Conservation (phyloP, 495 filamentous ascomycete species). For the Glarea lozoyensis region DNA sequence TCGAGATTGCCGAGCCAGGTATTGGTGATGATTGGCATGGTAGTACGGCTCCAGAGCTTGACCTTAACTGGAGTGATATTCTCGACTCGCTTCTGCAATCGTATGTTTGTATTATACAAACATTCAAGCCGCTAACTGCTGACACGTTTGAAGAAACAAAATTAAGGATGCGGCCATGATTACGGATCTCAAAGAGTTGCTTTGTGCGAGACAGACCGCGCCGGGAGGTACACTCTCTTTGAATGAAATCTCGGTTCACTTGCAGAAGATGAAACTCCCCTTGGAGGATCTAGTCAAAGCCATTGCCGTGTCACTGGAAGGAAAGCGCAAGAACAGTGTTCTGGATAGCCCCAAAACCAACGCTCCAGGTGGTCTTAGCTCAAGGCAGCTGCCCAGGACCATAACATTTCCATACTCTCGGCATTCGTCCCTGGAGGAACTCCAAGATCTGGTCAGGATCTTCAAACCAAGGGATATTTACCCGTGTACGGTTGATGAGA, state of each 20-base stretch:
- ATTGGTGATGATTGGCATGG: constrained; percentile 76
- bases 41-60: constrained; percentile 57
- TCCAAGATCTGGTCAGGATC: constrained; percentile 57
- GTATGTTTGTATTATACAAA: constrained; percentile 28
- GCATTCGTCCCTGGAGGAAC: constrained; percentile 78
- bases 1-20: constrained; percentile 61
- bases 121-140: neutral
- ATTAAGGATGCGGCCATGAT: constrained; percentile 18
- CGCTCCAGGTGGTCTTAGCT: too few species aligned
- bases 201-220: constrained; percentile 18
- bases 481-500: constrained; percentile 70
- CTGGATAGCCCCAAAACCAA: too few species aligned
- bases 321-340: constrained; percentile 7
- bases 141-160: constrained; percentile 8
- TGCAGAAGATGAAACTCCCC: constrained; percentile 31
- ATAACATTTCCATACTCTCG: constrained; percentile 78
- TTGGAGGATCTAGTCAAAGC: constrained; percentile 33
- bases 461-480: constrained; percentile 72
- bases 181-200: constrained; percentile 18
- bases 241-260: constrained; percentile 31
- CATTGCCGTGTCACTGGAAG: constrained; percentile 16
- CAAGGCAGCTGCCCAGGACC: constrained; percentile 31
- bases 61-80: constrained; percentile 37
- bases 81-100: constrained; percentile 37
- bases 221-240: constrained; percentile 26